phyloP scores from a whole-genome alignment of 1,284 basidiomycete genomes.

The Heterobasidion annosum region DNA sequence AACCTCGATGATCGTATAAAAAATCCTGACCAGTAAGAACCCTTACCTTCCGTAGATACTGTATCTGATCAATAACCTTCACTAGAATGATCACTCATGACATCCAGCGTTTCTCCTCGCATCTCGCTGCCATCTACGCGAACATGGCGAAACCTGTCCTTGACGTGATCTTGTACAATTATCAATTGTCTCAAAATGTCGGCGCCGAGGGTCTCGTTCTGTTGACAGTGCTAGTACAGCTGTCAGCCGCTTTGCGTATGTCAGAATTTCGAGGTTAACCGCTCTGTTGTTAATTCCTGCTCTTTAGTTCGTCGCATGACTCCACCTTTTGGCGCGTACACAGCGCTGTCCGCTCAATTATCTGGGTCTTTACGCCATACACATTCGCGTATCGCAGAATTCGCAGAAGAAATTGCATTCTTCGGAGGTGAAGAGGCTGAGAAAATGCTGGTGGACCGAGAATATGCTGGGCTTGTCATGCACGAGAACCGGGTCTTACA shows the following conservation, averaged over 20 bases:
- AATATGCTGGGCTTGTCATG: conserved; percentile 82
- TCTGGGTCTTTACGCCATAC: conserved; percentile 86
- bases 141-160: conserved; percentile 91
- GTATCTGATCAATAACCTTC: background rate
- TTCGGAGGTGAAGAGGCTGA: conserved; percentile 88
- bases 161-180: conserved; percentile 95
- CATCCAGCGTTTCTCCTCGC: conserved; percentile 87
- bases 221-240: conserved; percentile 80
- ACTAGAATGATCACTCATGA: conserved; percentile 89
- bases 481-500: conserved; percentile 83
- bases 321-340: conserved; percentile 91
- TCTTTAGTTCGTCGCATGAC: conserved; percentile 72
- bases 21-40: conserved; percentile 82
- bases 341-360: conserved; percentile 78
- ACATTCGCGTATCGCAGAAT: conserved; percentile 90
- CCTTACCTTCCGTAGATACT: background rate
- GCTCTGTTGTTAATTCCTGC: background rate
- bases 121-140: conserved; percentile 90
- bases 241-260: conserved; percentile 72
- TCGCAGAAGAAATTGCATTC: conserved; percentile 92
- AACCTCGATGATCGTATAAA: conserved; percentile 93
- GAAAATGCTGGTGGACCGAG: conserved; percentile 88
- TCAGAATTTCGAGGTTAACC: conserved; percentile 10
- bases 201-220: conserved; percentile 90
- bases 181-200: conserved; percentile 89